phyloP scores from a whole-genome alignment of 768 basidiomycete genomes.

The Sutorius australiensis region DNA sequence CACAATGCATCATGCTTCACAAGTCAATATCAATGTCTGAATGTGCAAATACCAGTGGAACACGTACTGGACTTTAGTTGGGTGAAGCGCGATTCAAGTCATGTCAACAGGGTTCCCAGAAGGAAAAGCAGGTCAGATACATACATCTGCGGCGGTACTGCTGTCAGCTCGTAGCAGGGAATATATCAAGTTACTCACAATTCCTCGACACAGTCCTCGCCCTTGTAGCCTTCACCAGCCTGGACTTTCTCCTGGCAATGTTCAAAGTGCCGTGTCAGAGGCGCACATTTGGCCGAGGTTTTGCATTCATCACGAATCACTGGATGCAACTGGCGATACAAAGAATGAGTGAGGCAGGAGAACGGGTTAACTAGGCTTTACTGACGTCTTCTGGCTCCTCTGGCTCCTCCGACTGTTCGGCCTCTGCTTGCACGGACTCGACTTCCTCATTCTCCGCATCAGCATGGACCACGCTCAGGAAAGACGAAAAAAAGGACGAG shows the following conservation, averaged over 20 bases:
- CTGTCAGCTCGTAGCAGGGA: background rate
- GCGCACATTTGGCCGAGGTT: conserved; percentile 58
- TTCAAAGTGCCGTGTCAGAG: conserved; percentile 76
- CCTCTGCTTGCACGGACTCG: conserved; percentile 38
- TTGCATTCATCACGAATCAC: conserved; percentile 74
- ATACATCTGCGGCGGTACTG: conserved; percentile 18
- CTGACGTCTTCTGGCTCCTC: conserved; percentile 82
- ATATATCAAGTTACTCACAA: conserved; percentile 47
- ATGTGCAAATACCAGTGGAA: background rate
- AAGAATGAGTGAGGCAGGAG: background rate
- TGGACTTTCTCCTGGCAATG: conserved; percentile 89
- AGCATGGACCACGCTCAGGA: conserved; percentile 38
- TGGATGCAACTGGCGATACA: conserved; percentile 54
- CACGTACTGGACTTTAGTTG: conserved; percentile 65
- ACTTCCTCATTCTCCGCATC: conserved; percentile 33
- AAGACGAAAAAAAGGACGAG: conserved; percentile 44
- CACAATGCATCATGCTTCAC: conserved; percentile 86
- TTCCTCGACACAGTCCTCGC: conserved; percentile 92
- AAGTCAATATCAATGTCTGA: conserved; percentile 5
- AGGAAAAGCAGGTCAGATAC: conserved; percentile 8
- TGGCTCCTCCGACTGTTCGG: conserved; percentile 46
- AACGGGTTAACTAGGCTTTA: conserved; percentile 12
- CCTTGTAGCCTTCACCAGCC: conserved; percentile 78
- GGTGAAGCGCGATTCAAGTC: background rate
- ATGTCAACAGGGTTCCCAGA: conserved; percentile 8